Percentiles rank a stretch among this genome's conserved stretches.
Conservation (phyloP, 1,284 basidiomycete species). For the Moniliophthora roreri region DNA sequence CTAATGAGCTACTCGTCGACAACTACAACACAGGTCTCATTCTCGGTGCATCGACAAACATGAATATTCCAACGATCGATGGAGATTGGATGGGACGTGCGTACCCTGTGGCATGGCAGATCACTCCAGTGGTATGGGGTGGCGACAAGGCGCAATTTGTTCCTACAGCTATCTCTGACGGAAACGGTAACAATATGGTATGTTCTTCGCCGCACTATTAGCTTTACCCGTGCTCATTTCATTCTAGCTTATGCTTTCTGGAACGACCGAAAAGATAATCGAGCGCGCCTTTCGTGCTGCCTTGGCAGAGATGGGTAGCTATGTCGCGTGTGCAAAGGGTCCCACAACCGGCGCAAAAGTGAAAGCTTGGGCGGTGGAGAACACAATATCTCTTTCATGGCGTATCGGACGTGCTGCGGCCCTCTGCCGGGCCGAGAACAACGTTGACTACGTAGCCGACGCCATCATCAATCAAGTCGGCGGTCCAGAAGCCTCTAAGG, state of each 20-base stretch:
- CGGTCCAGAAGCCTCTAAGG: slow-evolving; percentile 36
- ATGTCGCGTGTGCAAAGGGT: slow-evolving; percentile 23
- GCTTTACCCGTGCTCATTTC: background rate
- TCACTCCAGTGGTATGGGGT: slow-evolving; percentile 39
- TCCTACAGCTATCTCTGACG: slow-evolving; percentile 33
- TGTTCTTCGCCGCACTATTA: slow-evolving; percentile 6
- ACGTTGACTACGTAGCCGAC: slow-evolving; percentile 45
- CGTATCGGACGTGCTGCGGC: slow-evolving; percentile 51
- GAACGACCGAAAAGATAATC: slow-evolving; percentile 29
- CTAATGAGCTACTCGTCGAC: background rate
- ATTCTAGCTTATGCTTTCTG: slow-evolving; percentile 33
- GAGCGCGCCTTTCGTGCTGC: slow-evolving; percentile 34
- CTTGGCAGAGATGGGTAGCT: slow-evolving; percentile 40
- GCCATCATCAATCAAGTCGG: slow-evolving; percentile 49
- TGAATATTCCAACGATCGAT: slow-evolving; percentile 36
- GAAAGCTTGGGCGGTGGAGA: slow-evolving; percentile 34
- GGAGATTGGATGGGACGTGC: slow-evolving; percentile 55
- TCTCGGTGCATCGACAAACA: slow-evolving; percentile 33
- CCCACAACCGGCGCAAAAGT: slow-evolving; percentile 19
- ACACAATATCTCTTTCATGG: slow-evolving; percentile 59
- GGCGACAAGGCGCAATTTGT: slow-evolving; percentile 30
- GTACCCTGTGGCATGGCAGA: slow-evolving; percentile 32
- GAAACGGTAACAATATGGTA: slow-evolving; percentile 37
- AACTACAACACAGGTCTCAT: slow-evolving; percentile 27
- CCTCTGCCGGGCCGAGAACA: slow-evolving; percentile 38